phyloP scores from a whole-genome alignment of 306 rosid species.

The cucumber (Cucumis sativus) region Cucumber_9930_V3 NC_026660.2:3332501-3333000 shows the following conservation, averaged over 20 bases:
- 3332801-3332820: not conserved
- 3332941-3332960: not conserved
- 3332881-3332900: too few relatives aligned
- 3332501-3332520: slow-evolving; percentile 87
- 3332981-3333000: not conserved
- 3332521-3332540: slow-evolving; percentile 96
- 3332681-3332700: too few relatives aligned
- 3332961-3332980: too few relatives aligned
- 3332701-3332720: not conserved
- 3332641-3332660: not conserved
- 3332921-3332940: too few relatives aligned
- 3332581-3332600: slow-evolving; percentile 8
- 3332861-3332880: too few relatives aligned
- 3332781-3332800: not conserved
- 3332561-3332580: slow-evolving; percentile 87
- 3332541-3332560: slow-evolving; percentile 94
- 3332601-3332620: slow-evolving; percentile 2
- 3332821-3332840: not conserved
- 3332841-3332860: too few relatives aligned
- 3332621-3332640: not conserved
- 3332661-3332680: not conserved
- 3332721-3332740: not conserved
- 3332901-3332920: too few relatives aligned
- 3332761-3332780: not conserved
- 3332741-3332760: not conserved